Base-by-base conservation (phyloP, 2,329 filamentous ascomycete species). In the Magnaporthiopsis rhizophila region DNA sequence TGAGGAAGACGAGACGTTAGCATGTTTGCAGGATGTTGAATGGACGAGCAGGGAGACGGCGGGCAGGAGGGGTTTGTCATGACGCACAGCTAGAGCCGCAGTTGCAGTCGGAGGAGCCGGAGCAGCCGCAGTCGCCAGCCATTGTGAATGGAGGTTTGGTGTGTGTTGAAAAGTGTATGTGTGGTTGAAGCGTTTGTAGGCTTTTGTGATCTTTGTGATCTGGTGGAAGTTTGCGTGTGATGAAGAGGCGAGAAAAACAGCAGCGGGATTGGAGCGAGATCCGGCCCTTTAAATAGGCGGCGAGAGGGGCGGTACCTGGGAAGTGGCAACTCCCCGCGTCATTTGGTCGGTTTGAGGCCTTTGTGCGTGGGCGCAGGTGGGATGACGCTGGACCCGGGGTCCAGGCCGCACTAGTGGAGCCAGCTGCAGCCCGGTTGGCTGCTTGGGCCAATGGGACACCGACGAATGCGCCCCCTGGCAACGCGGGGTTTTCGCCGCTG, bases 51-150 rank as follows among this genome's bases (percentile, higher is more conserved):
- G 32, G 32, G 32, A 36, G 34, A 12, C 11, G 36, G 36, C 15
- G 6, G 36, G 36, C 36, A 15, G 36, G 3, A 5, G n/a, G 30
- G 32, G 28, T 3, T 30, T 26, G 21, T 60, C 21, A 15, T 38
- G 24, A 61, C 61, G 32, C 57, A 62, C 61, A 62, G 36, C 57
- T 62, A 21, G 38, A 38, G 21, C 61, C 61, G 61, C 61, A 62
- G 61, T 62, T 62, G 61, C 61, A 62, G 45, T 26, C 21, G 36
- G 38, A 56, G 24, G 61, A 24, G 18, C 61, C 61, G 28, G 61
- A 62, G 61, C 61, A 62, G 50, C 61, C 61, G 61, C 61, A 62
- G 61, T 62, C 30, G 61, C 61, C 61, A 62, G 61, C 61, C 61
- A 62, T 62, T 62, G 61, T 62, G 61, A 53, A 32, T 53, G 50